phyloP scores from a whole-genome alignment of 2,329 filamentous ascomycete genomes.

The Ceratocystiopsis minuta region DNA sequence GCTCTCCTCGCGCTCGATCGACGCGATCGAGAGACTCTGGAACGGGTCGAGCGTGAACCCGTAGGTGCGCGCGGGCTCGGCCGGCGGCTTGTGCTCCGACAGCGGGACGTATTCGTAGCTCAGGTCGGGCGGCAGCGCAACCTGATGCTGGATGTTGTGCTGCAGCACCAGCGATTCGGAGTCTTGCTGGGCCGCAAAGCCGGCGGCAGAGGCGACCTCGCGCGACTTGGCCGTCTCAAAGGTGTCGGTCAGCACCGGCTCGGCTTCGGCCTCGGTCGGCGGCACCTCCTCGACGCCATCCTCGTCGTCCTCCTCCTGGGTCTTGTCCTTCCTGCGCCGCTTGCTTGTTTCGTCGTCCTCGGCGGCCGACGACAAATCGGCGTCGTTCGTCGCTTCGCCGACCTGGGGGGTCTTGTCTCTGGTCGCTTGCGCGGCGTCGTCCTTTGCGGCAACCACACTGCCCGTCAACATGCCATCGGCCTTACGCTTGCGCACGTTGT shows the following conservation, averaged over 20 bases:
- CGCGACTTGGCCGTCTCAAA: slow-evolving; percentile 91
- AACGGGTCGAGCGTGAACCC: slow-evolving; percentile 92
- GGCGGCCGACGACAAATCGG: slow-evolving; percentile 5
- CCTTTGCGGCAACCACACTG: too few species aligned
- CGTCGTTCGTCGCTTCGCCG: slow-evolving; percentile 20
- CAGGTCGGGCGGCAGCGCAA: slow-evolving; percentile 80
- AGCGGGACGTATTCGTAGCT: slow-evolving; percentile 93
- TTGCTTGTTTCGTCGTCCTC: slow-evolving; percentile 35
- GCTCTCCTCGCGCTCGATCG: slow-evolving; percentile 91
- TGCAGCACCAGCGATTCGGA: slow-evolving; percentile 61
- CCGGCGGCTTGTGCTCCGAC: slow-evolving; percentile 80
- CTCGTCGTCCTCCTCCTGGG: slow-evolving; percentile 31
- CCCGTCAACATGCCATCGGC: slow-evolving; percentile 41
- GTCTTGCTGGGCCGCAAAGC: slow-evolving; percentile 44
- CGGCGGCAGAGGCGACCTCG: slow-evolving; percentile 67
- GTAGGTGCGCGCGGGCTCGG: slow-evolving; percentile 67
- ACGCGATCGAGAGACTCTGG: slow-evolving; percentile 84
- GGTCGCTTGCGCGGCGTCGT: too few species aligned
- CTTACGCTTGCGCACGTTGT: slow-evolving; percentile 64
- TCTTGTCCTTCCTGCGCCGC: slow-evolving; percentile 30
- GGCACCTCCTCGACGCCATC: slow-evolving; percentile 14
- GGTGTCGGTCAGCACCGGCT: slow-evolving; percentile 74
- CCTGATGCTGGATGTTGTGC: slow-evolving; percentile 97
- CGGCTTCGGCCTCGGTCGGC: slow-evolving; percentile 1
- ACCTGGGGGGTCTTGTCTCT: too few species aligned